Percentiles rank a stretch among this genome's conserved stretches.
These are phyloP conservation scores for Podosphaera leucotricha DNA, from an alignment of 2,329 filamentous ascomycete species.

Conservation along the genomic window DNA sequence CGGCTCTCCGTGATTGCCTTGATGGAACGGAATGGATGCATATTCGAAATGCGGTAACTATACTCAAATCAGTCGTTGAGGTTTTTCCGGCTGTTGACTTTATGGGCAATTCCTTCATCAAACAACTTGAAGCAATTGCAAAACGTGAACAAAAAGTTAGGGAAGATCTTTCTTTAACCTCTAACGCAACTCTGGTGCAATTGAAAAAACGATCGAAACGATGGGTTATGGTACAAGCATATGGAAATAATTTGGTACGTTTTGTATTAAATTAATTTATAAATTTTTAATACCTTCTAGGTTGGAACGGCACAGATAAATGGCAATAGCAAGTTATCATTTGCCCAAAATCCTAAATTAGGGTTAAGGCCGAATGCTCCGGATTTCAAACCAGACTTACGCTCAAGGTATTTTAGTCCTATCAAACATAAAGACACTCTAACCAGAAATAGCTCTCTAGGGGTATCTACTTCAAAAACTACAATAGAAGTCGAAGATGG, in stretches of 20 bases:
- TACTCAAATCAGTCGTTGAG: conserved; percentile 59
- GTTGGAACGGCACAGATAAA: conserved; percentile 4
- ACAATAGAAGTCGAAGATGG: conserved; percentile 41
- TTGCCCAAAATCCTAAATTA: conserved; percentile 13
- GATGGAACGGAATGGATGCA: conserved; percentile 84
- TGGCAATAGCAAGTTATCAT: conserved; percentile 1
- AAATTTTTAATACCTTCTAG: background rate
- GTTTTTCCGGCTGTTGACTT: conserved; percentile 78
- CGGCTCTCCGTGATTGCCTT: conserved; percentile 60
- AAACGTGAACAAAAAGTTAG: conserved; percentile 38
- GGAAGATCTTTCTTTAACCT: conserved; percentile 52
- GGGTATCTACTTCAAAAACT: conserved; percentile 16
- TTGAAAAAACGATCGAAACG: conserved; percentile 40
- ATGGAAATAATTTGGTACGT: conserved; percentile 20
- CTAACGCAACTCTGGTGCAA: conserved; percentile 46
- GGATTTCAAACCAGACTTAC: conserved; percentile 35
- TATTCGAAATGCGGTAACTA: conserved; percentile 80
- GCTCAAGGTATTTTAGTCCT: conserved; percentile 13
- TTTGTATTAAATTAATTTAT: background rate
- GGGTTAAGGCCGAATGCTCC: conserved; percentile 33
- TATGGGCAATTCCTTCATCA: conserved; percentile 47
- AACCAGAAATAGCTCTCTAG: conserved; percentile 13
- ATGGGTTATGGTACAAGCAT: conserved; percentile 55
- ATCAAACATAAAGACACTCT: conserved; percentile 9
- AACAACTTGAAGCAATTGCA: conserved; percentile 41